Conservation (phyloP, 352 stramenopile species). For the Globisporangium splendens region DNA sequence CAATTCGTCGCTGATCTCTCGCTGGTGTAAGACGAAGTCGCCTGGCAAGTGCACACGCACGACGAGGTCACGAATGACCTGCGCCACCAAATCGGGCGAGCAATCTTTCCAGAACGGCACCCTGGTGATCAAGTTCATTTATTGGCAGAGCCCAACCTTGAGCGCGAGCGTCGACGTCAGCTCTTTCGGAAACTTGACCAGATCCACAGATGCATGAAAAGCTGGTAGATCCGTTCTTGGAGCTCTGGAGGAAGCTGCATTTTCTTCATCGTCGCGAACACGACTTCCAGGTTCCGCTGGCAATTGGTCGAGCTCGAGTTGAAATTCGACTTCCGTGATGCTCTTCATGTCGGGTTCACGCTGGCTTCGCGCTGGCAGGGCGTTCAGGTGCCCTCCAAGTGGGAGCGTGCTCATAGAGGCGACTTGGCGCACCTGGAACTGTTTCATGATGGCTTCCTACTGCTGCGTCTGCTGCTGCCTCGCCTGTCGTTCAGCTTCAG, state of each 20-base stretch:
- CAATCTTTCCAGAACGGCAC: slow-evolving; percentile 35
- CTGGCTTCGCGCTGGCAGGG: no score
- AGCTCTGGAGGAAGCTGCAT: slow-evolving; percentile 22
- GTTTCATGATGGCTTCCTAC: slow-evolving; percentile 8
- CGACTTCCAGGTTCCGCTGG: slow-evolving; percentile 19
- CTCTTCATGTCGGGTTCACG: no score
- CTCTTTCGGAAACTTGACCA: slow-evolving; percentile 31
- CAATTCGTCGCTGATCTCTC: slow-evolving; percentile 30
- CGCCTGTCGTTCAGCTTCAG: slow-evolving; percentile 1
- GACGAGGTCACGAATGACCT: slow-evolving; percentile 27
- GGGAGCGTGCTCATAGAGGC: no score
- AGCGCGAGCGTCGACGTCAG: slow-evolving; percentile 36
- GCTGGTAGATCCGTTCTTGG: slow-evolving; percentile 28
- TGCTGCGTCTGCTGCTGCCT: slow-evolving; percentile 1
- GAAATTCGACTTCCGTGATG: slow-evolving; percentile 1
- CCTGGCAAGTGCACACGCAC: slow-evolving; percentile 41
- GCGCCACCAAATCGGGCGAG: slow-evolving; percentile 35
- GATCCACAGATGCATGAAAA: slow-evolving; percentile 44
- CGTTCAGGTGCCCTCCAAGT: no score
- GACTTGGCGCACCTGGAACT: slow-evolving; percentile 1
- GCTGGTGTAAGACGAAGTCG: slow-evolving; percentile 37
- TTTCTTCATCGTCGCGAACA: slow-evolving; percentile 20
- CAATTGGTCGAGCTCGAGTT: slow-evolving; percentile 14
- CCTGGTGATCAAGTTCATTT: slow-evolving; percentile 32
- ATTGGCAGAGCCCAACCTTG: slow-evolving; percentile 34